phyloP scores from a whole-genome alignment of 441 rosid species.

The Gossypium davidsonii region DNA sequence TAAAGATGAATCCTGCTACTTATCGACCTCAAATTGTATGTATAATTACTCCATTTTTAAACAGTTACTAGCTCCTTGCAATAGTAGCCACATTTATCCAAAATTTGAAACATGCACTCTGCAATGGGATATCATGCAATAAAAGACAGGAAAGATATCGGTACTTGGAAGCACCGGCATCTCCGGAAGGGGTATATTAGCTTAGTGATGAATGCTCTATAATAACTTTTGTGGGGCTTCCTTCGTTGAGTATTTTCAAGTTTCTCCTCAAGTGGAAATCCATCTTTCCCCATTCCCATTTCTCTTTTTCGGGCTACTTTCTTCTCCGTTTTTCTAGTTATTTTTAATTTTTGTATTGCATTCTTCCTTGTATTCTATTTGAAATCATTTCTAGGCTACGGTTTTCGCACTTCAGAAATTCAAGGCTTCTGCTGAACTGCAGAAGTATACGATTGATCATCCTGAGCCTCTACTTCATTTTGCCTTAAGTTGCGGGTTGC shows the following conservation, averaged over 20 bases:
- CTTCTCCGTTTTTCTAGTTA: background rate
- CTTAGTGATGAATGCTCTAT: background rate
- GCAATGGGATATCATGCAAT: background rate
- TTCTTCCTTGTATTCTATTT: constrained; percentile 7
- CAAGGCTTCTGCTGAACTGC: constrained; percentile 44
- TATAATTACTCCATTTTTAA: constrained; percentile 12
- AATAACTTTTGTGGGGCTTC: background rate
- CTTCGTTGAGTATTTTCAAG: background rate
- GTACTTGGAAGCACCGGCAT: background rate
- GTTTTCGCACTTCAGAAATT: constrained; percentile 52
- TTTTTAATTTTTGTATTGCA: background rate
- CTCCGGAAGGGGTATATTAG: background rate
- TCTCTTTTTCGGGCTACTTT: background rate
- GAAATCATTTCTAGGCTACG: constrained; percentile 37
- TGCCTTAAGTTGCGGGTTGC: constrained; percentile 57
- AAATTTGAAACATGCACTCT: background rate
- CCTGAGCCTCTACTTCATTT: constrained; percentile 59
- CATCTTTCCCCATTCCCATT: background rate
- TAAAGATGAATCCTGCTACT: constrained; percentile 65
- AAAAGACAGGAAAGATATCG: background rate
- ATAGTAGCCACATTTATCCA: constrained; percentile 1
- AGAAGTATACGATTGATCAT: constrained; percentile 43
- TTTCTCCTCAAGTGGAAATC: constrained; percentile 3
- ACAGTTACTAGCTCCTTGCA: background rate
- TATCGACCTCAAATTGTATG: constrained; percentile 63